Base-by-base conservation (phyloP, 768 basidiomycete genomes). In the Amylocystis lapponica region DNA sequence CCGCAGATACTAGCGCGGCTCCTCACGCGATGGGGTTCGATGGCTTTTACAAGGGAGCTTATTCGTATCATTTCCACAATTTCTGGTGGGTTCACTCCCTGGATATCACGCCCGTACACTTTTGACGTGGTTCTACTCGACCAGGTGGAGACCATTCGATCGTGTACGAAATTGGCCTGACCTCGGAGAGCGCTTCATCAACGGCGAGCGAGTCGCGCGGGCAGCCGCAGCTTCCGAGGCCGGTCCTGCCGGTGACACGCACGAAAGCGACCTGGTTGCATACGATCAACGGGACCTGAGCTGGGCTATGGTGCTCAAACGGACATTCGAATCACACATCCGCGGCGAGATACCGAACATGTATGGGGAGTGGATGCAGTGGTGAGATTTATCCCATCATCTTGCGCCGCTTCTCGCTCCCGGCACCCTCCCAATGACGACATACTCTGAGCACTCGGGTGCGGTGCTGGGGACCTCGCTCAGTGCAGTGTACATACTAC, bases 141-240 rank as follows among this genome's bases (percentile, higher is more conserved):
- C 11, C 51, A 94, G 93, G 93, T 96, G 95, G 95, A 83, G 86
- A 50, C 88, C 94, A 4, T 96, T 97, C 54, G 95, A 99, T 63
- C 76, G 87, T 1, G 65, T 78, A 7, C 82, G 94, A n/a, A 94
- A 98, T 60, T 97, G 83, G 81, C 95, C 95, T 2, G 95, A 97
- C 58, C 76, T 98, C 21, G 95, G 95, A 2, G 67, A 76, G 10
- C 77, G 74, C 14, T 97, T 97, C 61, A 68, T 69, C 17, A 76
- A 76, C 11, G 86, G 84, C 26, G 94, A 97, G 67, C 75, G 72
- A 39, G 66, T 70, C 31, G 81, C 82, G 8, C 82, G 85, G 32
- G 65, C 64, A 26, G 65, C 68, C 25, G 64, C 61, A 10, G 59
- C 56, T 31, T 64, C 66, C 19, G 55, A 43, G n/a, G 25, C 35